Evolutionary conservation across 306 rosid species (phyloP).

Genomic region (Quercus agrifolia): DNA sequence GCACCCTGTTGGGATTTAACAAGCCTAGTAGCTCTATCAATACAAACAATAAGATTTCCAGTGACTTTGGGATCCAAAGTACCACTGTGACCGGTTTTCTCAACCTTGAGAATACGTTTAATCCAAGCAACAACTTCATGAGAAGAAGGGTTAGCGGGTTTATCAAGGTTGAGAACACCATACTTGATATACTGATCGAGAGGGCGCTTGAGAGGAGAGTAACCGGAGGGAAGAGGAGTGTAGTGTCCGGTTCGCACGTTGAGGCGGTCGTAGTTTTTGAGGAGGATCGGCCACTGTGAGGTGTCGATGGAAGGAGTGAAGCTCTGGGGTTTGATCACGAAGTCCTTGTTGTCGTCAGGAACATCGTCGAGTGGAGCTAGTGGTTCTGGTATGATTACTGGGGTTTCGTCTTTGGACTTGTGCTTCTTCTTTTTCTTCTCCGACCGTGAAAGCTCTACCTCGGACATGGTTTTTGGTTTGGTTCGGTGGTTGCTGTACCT

Average conservation of each 20-base stretch:
- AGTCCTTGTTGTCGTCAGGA: conserved; percentile 23
- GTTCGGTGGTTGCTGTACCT: too few relatives aligned
- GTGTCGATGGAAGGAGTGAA: conserved; percentile 66
- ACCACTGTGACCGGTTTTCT: conserved; percentile 82
- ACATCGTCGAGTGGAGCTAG: not conserved
- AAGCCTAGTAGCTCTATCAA: conserved; percentile 73
- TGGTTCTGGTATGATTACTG: not conserved
- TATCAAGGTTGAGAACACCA: conserved; percentile 75
- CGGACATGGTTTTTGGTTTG: conserved; percentile 30
- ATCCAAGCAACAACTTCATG: conserved; percentile 92
- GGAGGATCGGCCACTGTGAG: conserved; percentile 80
- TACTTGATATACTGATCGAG: conserved; percentile 62
- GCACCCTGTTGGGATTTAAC: conserved; percentile 89
- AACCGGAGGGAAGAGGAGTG: conserved; percentile 77
- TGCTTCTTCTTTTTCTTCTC: conserved; percentile 59
- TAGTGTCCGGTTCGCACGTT: conserved; percentile 83
- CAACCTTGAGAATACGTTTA: conserved; percentile 68
- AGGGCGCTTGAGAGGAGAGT: conserved; percentile 76
- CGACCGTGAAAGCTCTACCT: conserved; percentile 32
- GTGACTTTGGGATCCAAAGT: conserved; percentile 88
- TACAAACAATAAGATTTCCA: conserved; percentile 76
- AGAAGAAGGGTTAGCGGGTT: conserved; percentile 87
- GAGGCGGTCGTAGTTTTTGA: conserved; percentile 84
- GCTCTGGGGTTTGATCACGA: conserved; percentile 69
- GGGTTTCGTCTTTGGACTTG: conserved; percentile 6